Conservation (phyloP, 2,329 filamentous ascomycete genomes). For the Beauveria bassiana region DNA sequence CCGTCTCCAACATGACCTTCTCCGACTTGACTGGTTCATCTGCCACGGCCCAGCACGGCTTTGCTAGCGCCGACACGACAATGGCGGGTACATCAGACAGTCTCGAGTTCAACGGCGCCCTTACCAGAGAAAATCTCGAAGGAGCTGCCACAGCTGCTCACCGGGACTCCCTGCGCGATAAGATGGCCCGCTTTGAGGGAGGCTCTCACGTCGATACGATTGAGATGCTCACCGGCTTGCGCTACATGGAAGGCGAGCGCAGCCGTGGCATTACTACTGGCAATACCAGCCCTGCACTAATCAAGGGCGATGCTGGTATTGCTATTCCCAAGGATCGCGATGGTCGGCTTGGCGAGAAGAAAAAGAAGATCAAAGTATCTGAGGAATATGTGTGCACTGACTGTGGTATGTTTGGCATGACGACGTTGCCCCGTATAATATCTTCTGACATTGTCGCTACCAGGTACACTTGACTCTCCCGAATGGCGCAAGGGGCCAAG, state of each 20-base stretch:
- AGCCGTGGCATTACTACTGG: slow-evolving; percentile 84
- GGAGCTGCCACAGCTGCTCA: slow-evolving; percentile 57
- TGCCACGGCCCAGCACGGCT: slow-evolving; percentile 19
- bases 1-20: slow-evolving; percentile 37
- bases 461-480: slow-evolving; percentile 77
- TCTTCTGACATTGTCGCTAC: background rate
- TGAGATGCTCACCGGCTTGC: slow-evolving; percentile 83
- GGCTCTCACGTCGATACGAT: slow-evolving; percentile 76
- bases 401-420: slow-evolving; percentile 56
- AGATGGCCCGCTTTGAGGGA: slow-evolving; percentile 75
- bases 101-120: slow-evolving; percentile 54
- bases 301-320: slow-evolving; percentile 80
- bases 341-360: slow-evolving; percentile 64
- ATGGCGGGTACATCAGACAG: slow-evolving; percentile 52
- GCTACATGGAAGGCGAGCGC: slow-evolving; percentile 82
- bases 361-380: slow-evolving; percentile 72
- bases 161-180: slow-evolving; percentile 72
- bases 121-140: slow-evolving; percentile 76
- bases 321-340: slow-evolving; percentile 77
- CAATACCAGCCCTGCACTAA: slow-evolving; percentile 68
- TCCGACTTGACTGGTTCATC: slow-evolving; percentile 38
- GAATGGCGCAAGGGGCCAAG: slow-evolving; percentile 94
- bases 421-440: background rate
- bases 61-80: slow-evolving; percentile 30
- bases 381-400: slow-evolving; percentile 95